phyloP scores from a whole-genome alignment of 1,284 basidiomycete genomes.

The Sporisorium iseilematis-ciliati region DNA sequence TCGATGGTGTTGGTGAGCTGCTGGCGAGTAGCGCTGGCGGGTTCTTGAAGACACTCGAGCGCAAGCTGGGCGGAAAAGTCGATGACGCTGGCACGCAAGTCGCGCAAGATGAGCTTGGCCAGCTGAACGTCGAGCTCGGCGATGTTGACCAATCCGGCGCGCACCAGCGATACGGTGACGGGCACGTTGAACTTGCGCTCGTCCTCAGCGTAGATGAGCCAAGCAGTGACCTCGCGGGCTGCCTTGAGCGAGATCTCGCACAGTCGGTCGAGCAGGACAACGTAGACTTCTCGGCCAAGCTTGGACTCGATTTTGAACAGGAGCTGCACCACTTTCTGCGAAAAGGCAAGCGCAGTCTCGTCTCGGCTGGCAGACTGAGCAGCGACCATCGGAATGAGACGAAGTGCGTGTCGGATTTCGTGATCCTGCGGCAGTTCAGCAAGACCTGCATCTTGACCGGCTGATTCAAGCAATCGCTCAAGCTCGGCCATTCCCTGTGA shows the following conservation, averaged over 20 bases:
- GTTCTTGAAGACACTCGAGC: conserved; percentile 84
- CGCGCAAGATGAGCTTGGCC: conserved; percentile 82
- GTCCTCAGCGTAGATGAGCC: conserved; percentile 96
- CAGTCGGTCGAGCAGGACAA: conserved; percentile 86
- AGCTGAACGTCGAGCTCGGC: conserved; percentile 89
- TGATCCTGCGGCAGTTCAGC: conserved; percentile 77
- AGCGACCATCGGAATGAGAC: conserved; percentile 83
- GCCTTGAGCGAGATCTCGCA: conserved; percentile 92
- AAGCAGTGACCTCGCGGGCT: conserved; percentile 94
- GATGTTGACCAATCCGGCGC: conserved; percentile 83
- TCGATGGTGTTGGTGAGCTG: conserved; percentile 88
- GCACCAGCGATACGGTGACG: conserved; percentile 88
- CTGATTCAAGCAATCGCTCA: conserved; percentile 60
- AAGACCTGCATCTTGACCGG: conserved; percentile 46
- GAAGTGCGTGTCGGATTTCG: conserved; percentile 85
- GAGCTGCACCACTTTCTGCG: conserved; percentile 86
- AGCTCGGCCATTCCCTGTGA: conserved; percentile 60
- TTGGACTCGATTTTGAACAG: conserved; percentile 65
- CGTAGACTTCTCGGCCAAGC: conserved; percentile 74
- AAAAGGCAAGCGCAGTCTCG: conserved; percentile 88
- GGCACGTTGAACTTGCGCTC: conserved; percentile 93
- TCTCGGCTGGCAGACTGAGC: conserved; percentile 82
- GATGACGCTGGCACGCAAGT: conserved; percentile 82
- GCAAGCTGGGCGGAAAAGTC: conserved; percentile 87
- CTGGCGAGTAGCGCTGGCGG: conserved; percentile 79